Evolutionary conservation across 139 green algal genomes (phyloP).

Genomic region (Chlamydomonas incerta): DNA sequence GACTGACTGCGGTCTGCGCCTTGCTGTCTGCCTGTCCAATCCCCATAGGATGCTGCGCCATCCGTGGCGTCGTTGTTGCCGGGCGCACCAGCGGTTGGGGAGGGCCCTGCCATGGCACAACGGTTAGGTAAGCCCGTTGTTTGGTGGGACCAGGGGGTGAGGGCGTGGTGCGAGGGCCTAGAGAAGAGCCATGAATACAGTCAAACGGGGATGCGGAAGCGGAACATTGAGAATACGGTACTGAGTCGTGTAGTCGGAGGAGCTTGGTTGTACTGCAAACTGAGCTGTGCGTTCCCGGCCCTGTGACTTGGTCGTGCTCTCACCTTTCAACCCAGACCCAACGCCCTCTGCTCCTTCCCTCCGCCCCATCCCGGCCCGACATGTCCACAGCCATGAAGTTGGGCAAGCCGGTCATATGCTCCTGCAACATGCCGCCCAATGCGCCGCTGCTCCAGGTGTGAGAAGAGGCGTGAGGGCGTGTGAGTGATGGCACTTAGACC

Average conservation of each 20-base stretch:
- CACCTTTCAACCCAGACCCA: too few species aligned
- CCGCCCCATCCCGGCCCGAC: not conserved
- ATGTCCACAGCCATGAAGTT: slow-evolving; percentile 43
- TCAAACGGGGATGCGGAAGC: too few species aligned
- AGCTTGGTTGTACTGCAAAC: too few species aligned
- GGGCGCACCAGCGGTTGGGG: not conserved
- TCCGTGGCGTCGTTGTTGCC: slow-evolving; percentile 43
- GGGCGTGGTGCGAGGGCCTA: not conserved
- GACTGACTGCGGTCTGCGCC: too few species aligned
- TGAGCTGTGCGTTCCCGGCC: too few species aligned
- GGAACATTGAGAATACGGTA: too few species aligned
- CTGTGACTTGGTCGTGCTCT: too few species aligned
- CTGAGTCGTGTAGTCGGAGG: too few species aligned
- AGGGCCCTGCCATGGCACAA: slow-evolving; percentile 34
- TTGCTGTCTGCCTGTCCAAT: not conserved
- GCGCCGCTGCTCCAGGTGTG: slow-evolving; percentile 50
- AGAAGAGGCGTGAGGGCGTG: too few species aligned
- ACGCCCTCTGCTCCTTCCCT: not conserved
- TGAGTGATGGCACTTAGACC: too few species aligned
- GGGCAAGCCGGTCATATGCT: slow-evolving; percentile 43
- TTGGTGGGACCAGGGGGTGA: too few species aligned
- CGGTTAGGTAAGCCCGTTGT: slow-evolving; percentile 40
- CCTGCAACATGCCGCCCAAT: slow-evolving; percentile 44
- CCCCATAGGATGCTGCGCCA: slow-evolving; percentile 21
- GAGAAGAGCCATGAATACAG: too few species aligned